Percentiles rank a stretch among this genome's conserved stretches.
Conservation (phyloP, 192 early-diverging fungal species). For the Gaertneriomyces sp. region DNA sequence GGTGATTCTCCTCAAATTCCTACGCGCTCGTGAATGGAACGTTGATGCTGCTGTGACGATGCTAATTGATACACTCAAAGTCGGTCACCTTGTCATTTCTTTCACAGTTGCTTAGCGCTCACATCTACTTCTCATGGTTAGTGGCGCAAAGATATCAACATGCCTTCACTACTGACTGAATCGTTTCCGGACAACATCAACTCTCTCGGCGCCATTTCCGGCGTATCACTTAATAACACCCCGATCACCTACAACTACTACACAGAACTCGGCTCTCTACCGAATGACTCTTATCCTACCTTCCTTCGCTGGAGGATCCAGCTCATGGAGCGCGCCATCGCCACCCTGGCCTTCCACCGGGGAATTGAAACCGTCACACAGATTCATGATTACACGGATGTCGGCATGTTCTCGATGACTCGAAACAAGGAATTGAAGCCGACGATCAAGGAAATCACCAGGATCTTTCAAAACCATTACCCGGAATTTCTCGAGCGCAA, state of each 20-base stretch:
- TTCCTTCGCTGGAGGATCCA: conserved; percentile 41
- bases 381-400: conserved; percentile 30
- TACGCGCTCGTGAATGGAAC: conserved; percentile 35
- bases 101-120: not conserved
- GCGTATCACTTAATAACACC: conserved; percentile 18
- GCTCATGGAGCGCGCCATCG: conserved; percentile 36
- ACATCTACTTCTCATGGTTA: not conserved
- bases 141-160: conserved; percentile 38
- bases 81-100: not conserved
- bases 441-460: conserved; percentile 33
- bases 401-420: conserved; percentile 7
- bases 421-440: conserved; percentile 26
- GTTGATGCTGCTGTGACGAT: conserved; percentile 24
- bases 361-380: conserved; percentile 15
- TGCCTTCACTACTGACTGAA: conserved; percentile 5
- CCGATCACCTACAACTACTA: conserved; percentile 39
- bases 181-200: conserved; percentile 16
- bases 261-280: conserved; percentile 5
- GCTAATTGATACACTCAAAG: conserved; percentile 28
- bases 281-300: conserved; percentile 16
- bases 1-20: conserved; percentile 34
- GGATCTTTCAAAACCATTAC: conserved; percentile 35
- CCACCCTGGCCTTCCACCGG: conserved; percentile 27
- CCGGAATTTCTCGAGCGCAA: conserved; percentile 37
- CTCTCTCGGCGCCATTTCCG: conserved; percentile 21